Conservation (phyloP, 1,284 basidiomycete genomes). For the Irpex lacteus region DNA sequence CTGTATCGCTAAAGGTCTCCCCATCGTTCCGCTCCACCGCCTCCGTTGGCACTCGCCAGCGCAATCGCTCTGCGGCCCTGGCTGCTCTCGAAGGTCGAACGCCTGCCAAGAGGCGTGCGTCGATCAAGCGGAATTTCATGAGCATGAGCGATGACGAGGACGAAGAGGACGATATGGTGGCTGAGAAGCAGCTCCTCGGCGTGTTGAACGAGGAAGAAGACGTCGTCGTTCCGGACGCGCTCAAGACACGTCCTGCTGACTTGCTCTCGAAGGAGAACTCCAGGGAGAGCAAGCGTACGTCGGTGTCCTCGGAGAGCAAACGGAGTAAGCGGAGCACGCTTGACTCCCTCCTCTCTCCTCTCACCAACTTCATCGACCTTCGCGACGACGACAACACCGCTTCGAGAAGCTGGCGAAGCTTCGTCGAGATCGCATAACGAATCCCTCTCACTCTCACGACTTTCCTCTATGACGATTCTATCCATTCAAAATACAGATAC, state of each 20-base stretch:
- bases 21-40: conserved; percentile 27
- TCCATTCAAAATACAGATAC: background rate
- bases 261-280: background rate
- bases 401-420: conserved; percentile 56
- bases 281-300: conserved; percentile 1
- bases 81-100: conserved; percentile 60
- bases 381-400: conserved; percentile 41
- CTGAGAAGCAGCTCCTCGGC: conserved; percentile 21
- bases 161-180: conserved; percentile 12
- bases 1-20: conserved; percentile 14
- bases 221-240: conserved; percentile 25
- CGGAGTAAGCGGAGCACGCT: conserved; percentile 36
- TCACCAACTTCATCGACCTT: conserved; percentile 64
- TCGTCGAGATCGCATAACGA: conserved; percentile 49
- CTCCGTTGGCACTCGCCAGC: conserved; percentile 27
- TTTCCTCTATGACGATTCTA: background rate
- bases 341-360: conserved; percentile 41
- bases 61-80: conserved; percentile 49
- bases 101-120: conserved; percentile 11
- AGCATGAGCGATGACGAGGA: conserved; percentile 63
- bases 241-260: background rate
- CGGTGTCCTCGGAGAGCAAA: conserved; percentile 4
- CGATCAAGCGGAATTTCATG: conserved; percentile 51
- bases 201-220: conserved; percentile 31
- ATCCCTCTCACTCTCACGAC: background rate